phyloP scores from a whole-genome alignment of 768 basidiomycete species.

The Dacryopinax spathularia region DNA sequence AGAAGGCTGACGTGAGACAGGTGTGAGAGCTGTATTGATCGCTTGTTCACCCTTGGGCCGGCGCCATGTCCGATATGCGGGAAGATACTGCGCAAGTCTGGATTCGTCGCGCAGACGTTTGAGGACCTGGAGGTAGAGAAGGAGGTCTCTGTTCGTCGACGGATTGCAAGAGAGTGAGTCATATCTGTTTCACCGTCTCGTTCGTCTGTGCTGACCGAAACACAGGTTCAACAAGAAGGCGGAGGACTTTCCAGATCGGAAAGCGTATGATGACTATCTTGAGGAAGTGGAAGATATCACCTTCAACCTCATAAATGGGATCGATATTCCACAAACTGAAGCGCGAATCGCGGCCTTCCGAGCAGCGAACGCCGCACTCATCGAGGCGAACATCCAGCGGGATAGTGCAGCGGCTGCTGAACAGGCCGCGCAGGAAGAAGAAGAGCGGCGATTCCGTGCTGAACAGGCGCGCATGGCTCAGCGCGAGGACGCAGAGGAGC shows the following conservation, averaged over 20 bases:
- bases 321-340: slow-evolving; percentile 70
- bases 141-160: slow-evolving; percentile 76
- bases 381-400: slow-evolving; percentile 69
- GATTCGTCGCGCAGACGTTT: slow-evolving; percentile 91
- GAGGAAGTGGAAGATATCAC: slow-evolving; percentile 92
- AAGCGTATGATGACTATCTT: slow-evolving; percentile 85
- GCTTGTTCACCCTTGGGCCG: slow-evolving; percentile 87
- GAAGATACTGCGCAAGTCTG: slow-evolving; percentile 73
- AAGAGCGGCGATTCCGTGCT: slow-evolving; percentile 61
- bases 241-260: slow-evolving; percentile 72
- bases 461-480: slow-evolving; percentile 50
- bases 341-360: slow-evolving; percentile 65
- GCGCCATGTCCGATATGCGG: slow-evolving; percentile 91
- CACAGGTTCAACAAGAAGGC: slow-evolving; percentile 82
- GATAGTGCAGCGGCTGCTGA: slow-evolving; percentile 33
- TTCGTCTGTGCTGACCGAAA: background rate
- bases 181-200: background rate
- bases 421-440: slow-evolving; percentile 61
- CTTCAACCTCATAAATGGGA: slow-evolving; percentile 87
- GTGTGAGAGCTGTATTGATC: slow-evolving; percentile 98
- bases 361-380: slow-evolving; percentile 65
- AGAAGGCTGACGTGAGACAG: slow-evolving; percentile 28
- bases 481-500: slow-evolving; percentile 59
- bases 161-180: slow-evolving; percentile 77
- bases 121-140: slow-evolving; percentile 87